Evolutionary conservation across 208 protist genomes (phyloP), one percentile per base, ranked within the genome.

Genomic region (Trypanosoma boissoni): DNA sequence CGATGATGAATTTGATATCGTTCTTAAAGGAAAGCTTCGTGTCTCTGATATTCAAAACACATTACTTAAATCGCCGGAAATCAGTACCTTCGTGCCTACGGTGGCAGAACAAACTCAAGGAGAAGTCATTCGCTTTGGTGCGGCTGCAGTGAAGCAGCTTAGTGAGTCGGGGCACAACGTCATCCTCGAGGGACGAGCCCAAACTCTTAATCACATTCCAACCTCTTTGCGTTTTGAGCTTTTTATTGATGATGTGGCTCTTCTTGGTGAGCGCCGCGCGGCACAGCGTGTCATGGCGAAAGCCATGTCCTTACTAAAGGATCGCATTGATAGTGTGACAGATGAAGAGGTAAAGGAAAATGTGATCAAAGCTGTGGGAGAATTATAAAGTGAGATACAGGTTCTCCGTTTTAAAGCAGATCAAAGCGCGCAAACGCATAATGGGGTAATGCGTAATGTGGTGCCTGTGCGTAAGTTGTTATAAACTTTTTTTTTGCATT

Each of bases 81-180:
- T 96, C 37, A 83, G 74, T 50, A 37, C 62, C 16, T 78, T 78
- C 28, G 87, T 96, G 34, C 91, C 91, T 0, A 92, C 84, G 23
- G 88, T 96, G 44, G 91, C 91, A 43, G 61, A 94, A 71, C 74
- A 91, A 55, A 96, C 82, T n/a, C 91, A 96, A 60, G 91, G 91
- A 24, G 88, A 96, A 55, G 91, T 96, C 16, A 89, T 96, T 56
- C 76, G 76, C 55, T 96, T 96, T 66, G 86, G 58, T 28, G 72
- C 68, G 1, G 55, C 8, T 8, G 86, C 88, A 8, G 65, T 95
- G 14, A 68, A 82, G 64, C 55, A 86, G 53, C 67, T 96, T 26
- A 86, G 79, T 28, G 58, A 48, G 12, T 81, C 77, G 0, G 86
- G 86, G 34, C 90, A 88, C 71, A 96, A 96, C 67, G 88, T 95